Percentiles rank a stretch among this genome's conserved stretches.
Evolutionary conservation across 2,329 filamentous ascomycete species (phyloP).

Genomic region (Colletotrichum sp.): DNA sequence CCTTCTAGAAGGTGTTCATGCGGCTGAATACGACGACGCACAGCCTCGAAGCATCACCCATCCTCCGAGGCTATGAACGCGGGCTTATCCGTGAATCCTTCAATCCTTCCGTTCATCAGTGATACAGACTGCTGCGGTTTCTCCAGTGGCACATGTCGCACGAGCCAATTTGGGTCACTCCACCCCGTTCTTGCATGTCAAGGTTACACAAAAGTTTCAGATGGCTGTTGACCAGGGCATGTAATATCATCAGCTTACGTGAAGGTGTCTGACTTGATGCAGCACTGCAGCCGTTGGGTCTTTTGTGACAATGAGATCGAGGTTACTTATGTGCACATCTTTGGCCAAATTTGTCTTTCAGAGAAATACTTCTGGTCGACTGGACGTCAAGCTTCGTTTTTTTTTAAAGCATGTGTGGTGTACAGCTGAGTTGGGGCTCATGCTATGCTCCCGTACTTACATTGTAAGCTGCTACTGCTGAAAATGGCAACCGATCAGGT

Average conservation of each 20-base stretch:
- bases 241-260: not conserved
- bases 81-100: not conserved
- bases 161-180: not conserved
- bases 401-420: rapidly evolving
- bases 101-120: not conserved
- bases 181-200: not conserved
- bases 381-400: not conserved
- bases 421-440: not conserved
- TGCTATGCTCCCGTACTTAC: too few relatives aligned
- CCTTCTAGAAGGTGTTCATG: not conserved
- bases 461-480: not conserved
- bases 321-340: rapidly evolving
- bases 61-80: not conserved
- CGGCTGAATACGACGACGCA: not conserved
- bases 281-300: not conserved
- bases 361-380: not conserved
- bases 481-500: not conserved
- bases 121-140: not conserved
- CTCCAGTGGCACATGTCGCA: not conserved
- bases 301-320: not conserved
- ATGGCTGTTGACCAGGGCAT: not conserved
- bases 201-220: not conserved
- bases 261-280: not conserved
- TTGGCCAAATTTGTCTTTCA: rapidly evolving
- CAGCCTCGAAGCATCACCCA: not conserved